Base-by-base conservation (phyloP, 2,329 filamentous ascomycete genomes). In the Cladophialophora yegresii region DNA sequence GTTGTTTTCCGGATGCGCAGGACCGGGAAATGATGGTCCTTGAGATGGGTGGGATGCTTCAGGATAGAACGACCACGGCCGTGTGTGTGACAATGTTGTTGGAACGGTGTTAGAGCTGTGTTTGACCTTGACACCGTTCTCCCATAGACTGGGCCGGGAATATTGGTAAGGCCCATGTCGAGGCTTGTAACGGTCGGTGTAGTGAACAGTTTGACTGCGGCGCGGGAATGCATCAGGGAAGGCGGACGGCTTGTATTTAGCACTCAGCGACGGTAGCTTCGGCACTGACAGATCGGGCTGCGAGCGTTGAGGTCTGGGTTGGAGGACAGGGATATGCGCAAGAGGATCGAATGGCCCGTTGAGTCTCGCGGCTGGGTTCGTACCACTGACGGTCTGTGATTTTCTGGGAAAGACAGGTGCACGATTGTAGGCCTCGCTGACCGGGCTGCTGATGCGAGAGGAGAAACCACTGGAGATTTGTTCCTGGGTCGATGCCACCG, bases 331-430 rank as follows among this genome's bases (percentile, higher is more conserved):
- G 28, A 62, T 43, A 33, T 59, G 53, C 23, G 59, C 64, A 16
- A 70, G 61, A 28, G 70, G 69, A 67, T 74, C 71, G 58, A 73
- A 73, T 2, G 71, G 72, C 12, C 66, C 66, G 43, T 69, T 65
- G 12, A 72, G 67, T 57, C 71, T 71, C 28, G 70, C 70, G 50
- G 69, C 66, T 50, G 70, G 70, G 59, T 69, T 70, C 9, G 69
- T 64, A 50, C 68, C 66, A 23, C 67, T 68, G 54, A 74, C 67
- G 49, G 72, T 73, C 51, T 72, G 73, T 33, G 64, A 54, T 58
- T 66, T 66, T 54, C 50, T 64, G 13, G 61, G 64, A 32, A 63
- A 60, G 30, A 43, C 33, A 13, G 60, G 23, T 54, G 32, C 45
- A 12, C 56, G 56, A 32, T 40, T 16, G 22, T 63, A 61, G n/a